These are phyloP conservation scores for Brachypodium distachyon DNA, from an alignment of 202 grass and related monocot genomes.

Conservation along the genomic window DNA sequence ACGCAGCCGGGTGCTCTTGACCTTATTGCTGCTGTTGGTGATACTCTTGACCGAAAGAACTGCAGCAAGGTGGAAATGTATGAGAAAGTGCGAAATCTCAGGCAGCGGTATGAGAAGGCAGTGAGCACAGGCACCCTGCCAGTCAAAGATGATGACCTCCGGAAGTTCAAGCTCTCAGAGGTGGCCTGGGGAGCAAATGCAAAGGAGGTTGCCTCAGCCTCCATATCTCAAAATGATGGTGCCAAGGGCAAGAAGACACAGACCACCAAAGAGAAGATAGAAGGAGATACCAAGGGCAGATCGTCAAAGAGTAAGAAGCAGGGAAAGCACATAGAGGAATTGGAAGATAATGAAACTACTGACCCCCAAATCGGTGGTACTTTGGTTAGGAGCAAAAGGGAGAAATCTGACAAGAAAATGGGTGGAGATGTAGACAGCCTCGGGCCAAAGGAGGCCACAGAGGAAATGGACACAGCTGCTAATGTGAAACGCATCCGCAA, in stretches of 20 bases:
- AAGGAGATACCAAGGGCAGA: neutral
- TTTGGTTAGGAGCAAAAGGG: neutral
- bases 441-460: neutral
- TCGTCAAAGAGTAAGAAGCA: neutral
- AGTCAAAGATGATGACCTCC: neutral
- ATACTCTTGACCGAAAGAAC: conserved; percentile 12
- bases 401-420: neutral
- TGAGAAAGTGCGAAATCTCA: conserved; percentile 40
- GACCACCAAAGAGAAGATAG: conserved; percentile 2
- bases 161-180: conserved; percentile 16
- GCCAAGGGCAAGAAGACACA: conserved; percentile 24
- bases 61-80: conserved; percentile 13
- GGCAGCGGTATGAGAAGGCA: conserved; percentile 23
- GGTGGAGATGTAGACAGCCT: neutral
- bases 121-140: neutral
- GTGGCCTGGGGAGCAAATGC: conserved; percentile 19
- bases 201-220: neutral
- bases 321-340: neutral
- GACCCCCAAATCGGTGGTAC: neutral
- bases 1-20: neutral
- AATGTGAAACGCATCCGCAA: neutral
- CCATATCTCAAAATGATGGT: neutral
- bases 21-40: conserved; percentile 4
- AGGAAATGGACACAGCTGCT: conserved; percentile 1
- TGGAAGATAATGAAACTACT: neutral